phyloP scores from a whole-genome alignment of 2,329 filamentous ascomycete species.

The Albophoma yamanashiensis region DNA sequence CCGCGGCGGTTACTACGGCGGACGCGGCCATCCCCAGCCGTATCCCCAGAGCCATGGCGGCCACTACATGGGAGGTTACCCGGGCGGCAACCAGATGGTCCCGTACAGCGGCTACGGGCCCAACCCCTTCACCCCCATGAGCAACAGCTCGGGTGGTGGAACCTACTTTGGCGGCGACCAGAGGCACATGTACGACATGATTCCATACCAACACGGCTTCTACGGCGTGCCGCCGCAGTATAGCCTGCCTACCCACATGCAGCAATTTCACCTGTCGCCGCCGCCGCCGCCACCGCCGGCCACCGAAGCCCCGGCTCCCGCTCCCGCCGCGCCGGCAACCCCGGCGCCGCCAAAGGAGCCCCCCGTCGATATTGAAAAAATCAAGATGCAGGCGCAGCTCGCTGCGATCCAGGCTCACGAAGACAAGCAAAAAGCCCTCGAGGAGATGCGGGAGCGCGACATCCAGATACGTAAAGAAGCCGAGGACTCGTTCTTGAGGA shows the following conservation, averaged over 20 bases:
- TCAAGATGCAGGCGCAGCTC: constrained; percentile 51
- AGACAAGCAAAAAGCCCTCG: constrained; percentile 32
- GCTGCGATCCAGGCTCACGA: constrained; percentile 35
- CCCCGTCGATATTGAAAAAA: constrained; percentile 42
- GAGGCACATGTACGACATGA: constrained; percentile 35
- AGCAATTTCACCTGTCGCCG: constrained; percentile 27
- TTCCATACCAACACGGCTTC: constrained; percentile 32
- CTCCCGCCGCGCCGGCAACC: constrained; percentile 11
- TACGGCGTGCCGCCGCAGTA: constrained; percentile 6
- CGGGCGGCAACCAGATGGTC: constrained; percentile 32
- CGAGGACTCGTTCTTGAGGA: constrained; percentile 29
- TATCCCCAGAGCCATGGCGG: constrained; percentile 39
- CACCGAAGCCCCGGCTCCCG: constrained; percentile 24
- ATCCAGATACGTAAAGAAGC: constrained; percentile 34
- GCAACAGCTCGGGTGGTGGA: constrained; percentile 22
- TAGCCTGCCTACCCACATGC: constrained; percentile 15
- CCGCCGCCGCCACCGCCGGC: constrained; percentile 29
- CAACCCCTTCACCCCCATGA: constrained; percentile 35
- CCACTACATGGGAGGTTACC: constrained; percentile 28
- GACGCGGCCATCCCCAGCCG: constrained; percentile 17
- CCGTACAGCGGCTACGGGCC: constrained; percentile 28
- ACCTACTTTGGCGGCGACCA: constrained; percentile 30
- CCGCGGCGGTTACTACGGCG: constrained; percentile 15
- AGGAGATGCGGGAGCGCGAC: constrained; percentile 32
- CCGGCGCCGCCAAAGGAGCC: constrained; percentile 31